A percentile compares a stretch with the other conserved stretches of the same genome.
phyloP scores from a whole-genome alignment of 495 filamentous ascomycete species.

The Hyaloscypha finlandica region DNA sequence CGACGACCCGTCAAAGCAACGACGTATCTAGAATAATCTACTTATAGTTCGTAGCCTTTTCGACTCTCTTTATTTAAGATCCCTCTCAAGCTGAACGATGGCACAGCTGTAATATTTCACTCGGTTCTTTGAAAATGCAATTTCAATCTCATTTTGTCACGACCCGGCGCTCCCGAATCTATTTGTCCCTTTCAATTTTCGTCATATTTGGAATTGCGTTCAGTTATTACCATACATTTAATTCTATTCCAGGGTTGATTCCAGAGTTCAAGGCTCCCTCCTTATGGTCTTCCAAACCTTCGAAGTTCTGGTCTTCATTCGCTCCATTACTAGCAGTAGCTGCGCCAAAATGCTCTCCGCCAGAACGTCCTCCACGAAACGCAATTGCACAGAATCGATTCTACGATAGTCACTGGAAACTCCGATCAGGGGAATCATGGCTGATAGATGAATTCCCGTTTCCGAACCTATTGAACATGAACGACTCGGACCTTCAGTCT shows the following conservation, averaged over 20 bases:
- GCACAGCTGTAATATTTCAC: background rate
- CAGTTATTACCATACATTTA: constrained; percentile 6
- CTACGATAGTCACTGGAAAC: background rate
- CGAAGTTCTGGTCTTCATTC: constrained; percentile 3
- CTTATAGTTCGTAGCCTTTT: too few species aligned
- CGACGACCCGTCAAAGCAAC: too few species aligned
- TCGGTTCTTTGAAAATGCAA: background rate
- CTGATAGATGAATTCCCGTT: background rate
- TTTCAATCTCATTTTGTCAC: background rate
- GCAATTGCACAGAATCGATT: background rate
- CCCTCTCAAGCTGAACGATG: too few species aligned
- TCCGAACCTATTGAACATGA: constrained; percentile 9
- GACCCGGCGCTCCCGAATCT: background rate
- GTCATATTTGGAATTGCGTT: background rate
- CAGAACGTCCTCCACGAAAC: background rate
- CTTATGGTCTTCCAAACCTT: background rate
- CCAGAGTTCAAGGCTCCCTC: too few species aligned
- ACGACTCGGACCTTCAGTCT: background rate
- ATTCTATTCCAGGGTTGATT: background rate
- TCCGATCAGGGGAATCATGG: background rate
- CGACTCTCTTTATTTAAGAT: too few species aligned
- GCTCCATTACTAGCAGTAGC: constrained; percentile 1
- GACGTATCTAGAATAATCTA: too few species aligned
- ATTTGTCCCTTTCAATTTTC: background rate
- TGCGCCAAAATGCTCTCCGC: background rate